A percentile compares a stretch with the other conserved stretches of the same genome.
Evolutionary conservation across 805 yeast species (phyloP).

Genomic region (Wickerhamiella sorbophila): DNA sequence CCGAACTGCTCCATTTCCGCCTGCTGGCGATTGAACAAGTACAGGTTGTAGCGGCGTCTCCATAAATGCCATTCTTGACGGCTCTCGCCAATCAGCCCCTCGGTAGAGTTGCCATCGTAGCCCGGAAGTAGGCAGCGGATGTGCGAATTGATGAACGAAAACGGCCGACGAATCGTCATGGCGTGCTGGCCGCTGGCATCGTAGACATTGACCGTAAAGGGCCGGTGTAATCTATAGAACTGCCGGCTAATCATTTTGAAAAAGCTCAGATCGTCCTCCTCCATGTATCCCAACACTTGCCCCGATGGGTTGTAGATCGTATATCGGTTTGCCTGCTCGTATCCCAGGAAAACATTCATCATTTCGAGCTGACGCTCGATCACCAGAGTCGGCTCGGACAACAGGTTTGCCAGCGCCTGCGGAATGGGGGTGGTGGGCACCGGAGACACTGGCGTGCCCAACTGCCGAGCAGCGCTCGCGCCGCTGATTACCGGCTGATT

Average conservation of each 20-base stretch:
- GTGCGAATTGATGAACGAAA: slow-evolving; percentile 78
- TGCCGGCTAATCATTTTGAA: slow-evolving; percentile 66
- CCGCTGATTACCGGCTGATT: not conserved
- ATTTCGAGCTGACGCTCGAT: slow-evolving; percentile 79
- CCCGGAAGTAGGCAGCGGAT: slow-evolving; percentile 57
- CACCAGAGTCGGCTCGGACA: slow-evolving; percentile 71
- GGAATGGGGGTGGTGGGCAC: not conserved
- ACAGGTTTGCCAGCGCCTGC: slow-evolving; percentile 39
- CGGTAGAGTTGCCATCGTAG: slow-evolving; percentile 28
- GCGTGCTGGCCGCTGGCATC: slow-evolving; percentile 25
- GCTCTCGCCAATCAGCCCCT: slow-evolving; percentile 59
- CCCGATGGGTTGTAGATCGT: slow-evolving; percentile 59
- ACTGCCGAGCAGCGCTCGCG: slow-evolving; percentile 1
- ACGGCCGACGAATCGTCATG: slow-evolving; percentile 54
- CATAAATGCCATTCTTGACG: slow-evolving; percentile 91
- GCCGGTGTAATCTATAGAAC: slow-evolving; percentile 71
- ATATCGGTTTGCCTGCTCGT: slow-evolving; percentile 81
- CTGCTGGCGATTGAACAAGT: slow-evolving; percentile 26
- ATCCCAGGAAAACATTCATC: slow-evolving; percentile 76
- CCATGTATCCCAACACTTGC: slow-evolving; percentile 59
- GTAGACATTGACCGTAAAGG: slow-evolving; percentile 32
- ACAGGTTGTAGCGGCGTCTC: slow-evolving; percentile 79
- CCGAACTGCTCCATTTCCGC: slow-evolving; percentile 66
- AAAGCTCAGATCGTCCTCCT: slow-evolving; percentile 65
- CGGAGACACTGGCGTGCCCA: slow-evolving; percentile 3